Percentiles rank a stretch among this genome's conserved stretches.
Evolutionary conservation across 1,139 yeast species (phyloP).

Genomic region (Scheffersomyces segobiensis): DNA sequence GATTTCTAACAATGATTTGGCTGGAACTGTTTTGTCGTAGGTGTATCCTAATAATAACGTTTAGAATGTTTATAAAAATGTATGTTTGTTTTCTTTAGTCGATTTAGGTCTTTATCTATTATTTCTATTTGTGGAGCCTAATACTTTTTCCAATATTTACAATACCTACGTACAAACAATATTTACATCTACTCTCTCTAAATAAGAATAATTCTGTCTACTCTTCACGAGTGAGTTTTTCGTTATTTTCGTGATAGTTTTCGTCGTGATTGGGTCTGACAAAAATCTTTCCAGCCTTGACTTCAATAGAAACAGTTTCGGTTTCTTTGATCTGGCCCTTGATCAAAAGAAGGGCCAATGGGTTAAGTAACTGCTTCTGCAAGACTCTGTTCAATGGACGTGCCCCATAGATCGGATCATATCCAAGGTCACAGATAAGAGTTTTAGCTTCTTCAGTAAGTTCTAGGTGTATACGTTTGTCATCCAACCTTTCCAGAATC

Average conservation of each 20-base stretch:
- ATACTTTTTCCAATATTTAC: background rate
- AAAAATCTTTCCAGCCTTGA: constrained; percentile 24
- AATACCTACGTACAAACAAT: background rate
- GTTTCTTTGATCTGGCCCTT: constrained; percentile 75
- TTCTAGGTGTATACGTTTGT: constrained; percentile 69
- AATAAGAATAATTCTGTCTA: background rate
- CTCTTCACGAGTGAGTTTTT: background rate
- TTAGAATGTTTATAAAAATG: background rate
- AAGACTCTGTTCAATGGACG: constrained; percentile 91
- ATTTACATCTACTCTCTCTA: background rate
- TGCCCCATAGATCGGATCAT: constrained; percentile 91
- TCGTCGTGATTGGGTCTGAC: constrained; percentile 53
- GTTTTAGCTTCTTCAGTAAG: constrained; percentile 65
- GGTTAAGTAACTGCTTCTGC: constrained; percentile 79
- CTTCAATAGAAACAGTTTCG: constrained; percentile 55
- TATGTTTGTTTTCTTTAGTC: background rate
- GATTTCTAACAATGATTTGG: constrained; percentile 44
- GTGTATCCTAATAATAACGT: background rate
- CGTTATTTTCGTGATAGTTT: constrained; percentile 1
- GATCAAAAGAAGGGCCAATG: constrained; percentile 77
- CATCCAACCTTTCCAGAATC: constrained; percentile 74
- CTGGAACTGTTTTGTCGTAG: constrained; percentile 48
- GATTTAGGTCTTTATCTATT: background rate
- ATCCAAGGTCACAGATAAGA: constrained; percentile 82
- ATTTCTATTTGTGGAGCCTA: background rate